Evolutionary conservation across 148 eudicot species (phyloP).

Genomic region (Spergularia bocconei): DNA sequence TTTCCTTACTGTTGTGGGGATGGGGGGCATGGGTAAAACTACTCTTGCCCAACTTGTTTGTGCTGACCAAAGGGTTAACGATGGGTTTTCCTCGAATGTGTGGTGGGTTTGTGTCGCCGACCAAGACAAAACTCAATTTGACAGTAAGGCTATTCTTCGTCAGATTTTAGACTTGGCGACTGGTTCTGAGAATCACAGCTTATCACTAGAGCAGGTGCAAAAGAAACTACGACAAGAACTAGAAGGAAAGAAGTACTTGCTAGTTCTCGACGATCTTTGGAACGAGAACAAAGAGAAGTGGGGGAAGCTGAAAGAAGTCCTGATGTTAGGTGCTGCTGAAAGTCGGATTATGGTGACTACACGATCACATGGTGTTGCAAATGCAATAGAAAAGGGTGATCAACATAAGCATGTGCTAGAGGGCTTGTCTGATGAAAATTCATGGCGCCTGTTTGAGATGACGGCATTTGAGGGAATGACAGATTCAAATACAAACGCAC

Average conservation of each 20-base stretch:
- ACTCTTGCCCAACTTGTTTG: slow-evolving; percentile 32
- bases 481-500: too few species aligned
- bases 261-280: slow-evolving; percentile 36
- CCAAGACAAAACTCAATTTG: slow-evolving; percentile 10
- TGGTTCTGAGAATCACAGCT: slow-evolving; percentile 26
- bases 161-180: slow-evolving; percentile 29
- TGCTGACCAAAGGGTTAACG: not conserved
- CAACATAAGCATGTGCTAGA: not conserved
- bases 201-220: not conserved
- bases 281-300: slow-evolving; percentile 19
- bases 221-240: not conserved
- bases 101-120: too few species aligned
- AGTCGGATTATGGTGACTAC: slow-evolving; percentile 31
- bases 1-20: slow-evolving; percentile 4
- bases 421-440: not conserved
- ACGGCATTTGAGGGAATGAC: not conserved
- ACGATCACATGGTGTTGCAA: slow-evolving; percentile 21
- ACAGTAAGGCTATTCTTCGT: not conserved
- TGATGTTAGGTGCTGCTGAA: slow-evolving; percentile 15
- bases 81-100: not conserved
- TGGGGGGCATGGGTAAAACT: slow-evolving; percentile 33
- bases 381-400: not conserved
- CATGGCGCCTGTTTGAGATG: slow-evolving; percentile 12
- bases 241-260: slow-evolving; percentile 14
- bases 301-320: not conserved